These are phyloP conservation scores for Zelopaecilomyces penicillatus DNA, from an alignment of 2,329 filamentous ascomycete species.

Conservation along the genomic window DNA sequence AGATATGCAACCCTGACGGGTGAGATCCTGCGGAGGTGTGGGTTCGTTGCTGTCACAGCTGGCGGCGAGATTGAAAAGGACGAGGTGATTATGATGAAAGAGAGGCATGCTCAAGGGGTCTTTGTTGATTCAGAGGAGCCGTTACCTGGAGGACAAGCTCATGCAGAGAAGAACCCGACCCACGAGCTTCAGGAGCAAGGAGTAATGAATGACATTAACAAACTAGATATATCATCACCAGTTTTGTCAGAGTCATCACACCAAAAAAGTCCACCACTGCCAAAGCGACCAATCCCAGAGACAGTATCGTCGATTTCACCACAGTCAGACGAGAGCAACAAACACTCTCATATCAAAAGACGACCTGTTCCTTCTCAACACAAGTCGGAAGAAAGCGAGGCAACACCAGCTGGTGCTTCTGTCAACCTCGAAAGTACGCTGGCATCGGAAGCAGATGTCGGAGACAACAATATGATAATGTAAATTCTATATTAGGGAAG, in stretches of 20 bases:
- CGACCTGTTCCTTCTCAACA: constrained; percentile 5
- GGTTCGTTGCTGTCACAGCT: constrained; percentile 38
- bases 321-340: neutral
- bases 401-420: no score
- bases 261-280: constrained; percentile 7
- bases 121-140: constrained; percentile 22
- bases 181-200: no score
- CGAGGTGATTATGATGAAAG: constrained; percentile 39
- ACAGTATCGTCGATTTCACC: neutral
- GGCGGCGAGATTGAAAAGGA: constrained; percentile 43
- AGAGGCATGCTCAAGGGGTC: constrained; percentile 21
- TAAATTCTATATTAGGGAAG: no score
- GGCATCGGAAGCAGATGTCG: no score
- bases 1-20: constrained; percentile 43
- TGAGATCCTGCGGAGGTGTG: constrained; percentile 44
- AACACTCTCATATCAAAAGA: constrained; percentile 12
- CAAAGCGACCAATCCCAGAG: constrained; percentile 1
- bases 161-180: no score
- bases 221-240: no score
- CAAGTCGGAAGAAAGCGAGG: no score
- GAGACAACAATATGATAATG: no score
- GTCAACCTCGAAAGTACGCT: no score
- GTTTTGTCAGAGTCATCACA: neutral
- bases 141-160: no score
- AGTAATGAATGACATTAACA: no score